Conservation (phyloP, 495 filamentous ascomycete genomes). For the Penicillium lagena region DNA sequence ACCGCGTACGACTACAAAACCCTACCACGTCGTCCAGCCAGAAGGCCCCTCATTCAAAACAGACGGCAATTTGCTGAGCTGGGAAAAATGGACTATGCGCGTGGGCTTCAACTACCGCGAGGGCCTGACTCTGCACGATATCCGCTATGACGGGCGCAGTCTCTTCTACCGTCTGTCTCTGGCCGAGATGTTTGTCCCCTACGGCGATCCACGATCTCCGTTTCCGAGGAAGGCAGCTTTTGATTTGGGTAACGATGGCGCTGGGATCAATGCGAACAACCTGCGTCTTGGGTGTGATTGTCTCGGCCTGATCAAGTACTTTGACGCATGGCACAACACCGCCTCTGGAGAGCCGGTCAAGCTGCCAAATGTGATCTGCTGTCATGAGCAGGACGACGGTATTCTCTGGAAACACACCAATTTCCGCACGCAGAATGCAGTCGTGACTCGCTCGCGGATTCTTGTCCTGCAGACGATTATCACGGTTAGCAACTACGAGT, state of each 20-base stretch:
- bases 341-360: slow-evolving; percentile 42
- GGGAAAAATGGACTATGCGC: slow-evolving; percentile 65
- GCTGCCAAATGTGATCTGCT: slow-evolving; percentile 53
- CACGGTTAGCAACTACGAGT: slow-evolving; percentile 80
- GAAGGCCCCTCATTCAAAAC: slow-evolving; percentile 64
- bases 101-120: slow-evolving; percentile 61
- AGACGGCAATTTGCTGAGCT: slow-evolving; percentile 37
- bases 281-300: slow-evolving; percentile 27
- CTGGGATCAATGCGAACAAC: slow-evolving; percentile 60
- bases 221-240: slow-evolving; percentile 63
- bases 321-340: slow-evolving; percentile 50
- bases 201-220: slow-evolving; percentile 55
- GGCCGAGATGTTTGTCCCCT: slow-evolving; percentile 72
- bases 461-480: slow-evolving; percentile 68
- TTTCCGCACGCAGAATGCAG: slow-evolving; percentile 53
- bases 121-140: slow-evolving; percentile 55
- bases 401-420: slow-evolving; percentile 69
- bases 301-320: slow-evolving; percentile 47
- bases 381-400: slow-evolving; percentile 62
- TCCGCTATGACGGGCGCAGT: slow-evolving; percentile 59
- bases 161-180: slow-evolving; percentile 66
- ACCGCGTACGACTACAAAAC: slow-evolving; percentile 59
- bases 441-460: slow-evolving; percentile 48
- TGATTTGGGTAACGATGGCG: slow-evolving; percentile 62
- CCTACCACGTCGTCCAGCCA: slow-evolving; percentile 69